phyloP scores from a whole-genome alignment of 306 rosid species.

The Trifolium fragiferum region DNA sequence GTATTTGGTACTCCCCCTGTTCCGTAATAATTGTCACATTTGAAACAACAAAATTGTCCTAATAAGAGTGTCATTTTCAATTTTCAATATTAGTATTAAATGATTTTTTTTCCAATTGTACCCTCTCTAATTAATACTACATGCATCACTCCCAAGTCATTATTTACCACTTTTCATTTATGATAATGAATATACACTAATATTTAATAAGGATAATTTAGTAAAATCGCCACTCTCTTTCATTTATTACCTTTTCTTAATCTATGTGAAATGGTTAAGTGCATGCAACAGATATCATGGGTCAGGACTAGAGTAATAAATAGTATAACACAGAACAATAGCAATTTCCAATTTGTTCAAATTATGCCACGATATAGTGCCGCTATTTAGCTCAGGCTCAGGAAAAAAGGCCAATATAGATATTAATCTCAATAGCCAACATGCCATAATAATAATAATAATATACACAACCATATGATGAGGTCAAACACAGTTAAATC shows the following conservation, averaged over 20 bases:
- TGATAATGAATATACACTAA: neutral
- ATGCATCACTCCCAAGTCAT: too few relatives aligned
- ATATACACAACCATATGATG: constrained; percentile 8
- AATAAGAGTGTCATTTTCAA: neutral
- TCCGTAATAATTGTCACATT: neutral
- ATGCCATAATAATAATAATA: constrained; percentile 32
- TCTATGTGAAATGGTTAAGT: neutral
- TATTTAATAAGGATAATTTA: neutral
- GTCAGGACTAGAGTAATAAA: neutral
- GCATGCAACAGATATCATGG: neutral
- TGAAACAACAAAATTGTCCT: too few relatives aligned
- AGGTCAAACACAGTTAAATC: constrained; percentile 3
- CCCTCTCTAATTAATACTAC: neutral
- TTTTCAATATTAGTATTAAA: neutral
- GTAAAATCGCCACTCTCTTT: too few relatives aligned
- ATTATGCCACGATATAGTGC: neutral
- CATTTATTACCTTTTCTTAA: too few relatives aligned
- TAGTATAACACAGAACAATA: neutral
- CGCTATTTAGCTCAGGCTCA: neutral
- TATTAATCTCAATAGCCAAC: constrained; percentile 27
- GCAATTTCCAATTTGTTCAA: neutral
- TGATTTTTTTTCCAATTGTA: neutral
- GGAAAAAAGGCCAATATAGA: constrained; percentile 18
- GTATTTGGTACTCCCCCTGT: neutral
- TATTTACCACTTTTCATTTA: too few relatives aligned